Conservation (phyloP, 2,329 filamentous ascomycete species). For the Cryphonectria japonica region DNA sequence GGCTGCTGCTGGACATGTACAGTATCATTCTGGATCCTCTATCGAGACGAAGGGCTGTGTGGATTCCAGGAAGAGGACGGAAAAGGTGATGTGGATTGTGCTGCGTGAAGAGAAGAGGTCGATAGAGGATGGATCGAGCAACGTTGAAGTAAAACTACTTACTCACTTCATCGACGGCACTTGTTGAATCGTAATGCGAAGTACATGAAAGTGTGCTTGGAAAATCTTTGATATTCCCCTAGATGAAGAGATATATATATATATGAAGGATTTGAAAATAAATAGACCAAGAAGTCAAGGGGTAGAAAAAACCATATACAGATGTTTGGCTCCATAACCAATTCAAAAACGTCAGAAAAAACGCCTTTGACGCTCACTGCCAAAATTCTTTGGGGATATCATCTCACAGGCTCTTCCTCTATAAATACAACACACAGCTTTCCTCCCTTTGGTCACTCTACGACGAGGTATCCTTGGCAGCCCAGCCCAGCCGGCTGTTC, state of each 20-base stretch:
- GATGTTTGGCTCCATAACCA: not conserved
- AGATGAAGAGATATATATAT: not conserved
- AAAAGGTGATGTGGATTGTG: no score
- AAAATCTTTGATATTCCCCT: not conserved
- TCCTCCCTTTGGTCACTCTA: not conserved
- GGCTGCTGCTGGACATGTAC: not conserved
- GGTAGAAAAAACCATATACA: not conserved
- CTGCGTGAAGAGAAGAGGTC: no score
- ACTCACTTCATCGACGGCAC: not conserved
- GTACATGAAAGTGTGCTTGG: not conserved
- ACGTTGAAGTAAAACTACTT: no score
- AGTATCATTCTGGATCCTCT: not conserved
- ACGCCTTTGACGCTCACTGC: not conserved
- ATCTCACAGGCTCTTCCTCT: not conserved
- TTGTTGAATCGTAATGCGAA: not conserved
- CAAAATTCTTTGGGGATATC: not conserved
- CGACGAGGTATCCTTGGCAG: conserved; percentile 34
- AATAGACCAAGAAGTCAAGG: not conserved
- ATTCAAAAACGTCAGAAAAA: not conserved
- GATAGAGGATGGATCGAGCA: no score
- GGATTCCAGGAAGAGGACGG: no score
- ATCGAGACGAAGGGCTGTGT: not conserved
- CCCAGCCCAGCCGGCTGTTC: conserved; percentile 48
- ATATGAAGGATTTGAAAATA: not conserved
- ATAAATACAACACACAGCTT: not conserved